Percentiles rank a stretch among this genome's conserved stretches.
Evolutionary conservation across 306 rosid genomes (phyloP).

Genomic region (Prinsepia uniflora): DNA sequence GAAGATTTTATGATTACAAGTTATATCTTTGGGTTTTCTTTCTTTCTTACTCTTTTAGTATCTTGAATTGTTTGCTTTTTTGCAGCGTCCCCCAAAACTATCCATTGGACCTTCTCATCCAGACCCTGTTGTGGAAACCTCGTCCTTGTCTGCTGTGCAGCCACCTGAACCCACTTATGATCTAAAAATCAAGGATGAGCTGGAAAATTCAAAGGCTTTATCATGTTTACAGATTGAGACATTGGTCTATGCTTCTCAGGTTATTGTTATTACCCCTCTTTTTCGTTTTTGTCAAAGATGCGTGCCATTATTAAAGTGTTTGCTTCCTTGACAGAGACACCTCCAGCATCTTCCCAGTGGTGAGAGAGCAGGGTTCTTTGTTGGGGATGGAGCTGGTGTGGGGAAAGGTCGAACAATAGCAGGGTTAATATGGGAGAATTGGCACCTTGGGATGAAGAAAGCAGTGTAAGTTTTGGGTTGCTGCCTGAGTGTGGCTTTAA

Average conservation of each 20-base stretch:
- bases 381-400: conserved; percentile 99
- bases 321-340: conserved; percentile 74
- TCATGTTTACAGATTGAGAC: conserved; percentile 99
- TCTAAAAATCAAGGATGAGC: conserved; percentile 59
- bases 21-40: conserved; percentile 17
- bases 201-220: conserved; percentile 64
- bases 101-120: conserved; percentile 94
- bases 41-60: conserved; percentile 8
- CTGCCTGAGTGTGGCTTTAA: conserved; percentile 14
- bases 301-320: conserved; percentile 32
- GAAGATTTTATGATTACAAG: conserved; percentile 13
- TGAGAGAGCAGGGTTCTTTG: conserved; percentile 83
- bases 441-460: conserved; percentile 79
- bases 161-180: conserved; percentile 97
- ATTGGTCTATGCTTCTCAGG: conserved; percentile 96
- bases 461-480: conserved; percentile 67
- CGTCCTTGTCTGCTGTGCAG: conserved; percentile 95
- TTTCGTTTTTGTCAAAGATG: conserved; percentile 19
- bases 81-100: conserved; percentile 93
- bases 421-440: conserved; percentile 94
- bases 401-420: conserved; percentile 99
- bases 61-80: conserved; percentile 24
- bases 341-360: conserved; percentile 72
- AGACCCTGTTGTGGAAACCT: conserved; percentile 95
- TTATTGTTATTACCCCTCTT: conserved; percentile 40